Percentiles rank a stretch among this genome's conserved stretches.
Conservation (phyloP, 164 flowering plant species). For the Tetracentron sinense region DNA sequence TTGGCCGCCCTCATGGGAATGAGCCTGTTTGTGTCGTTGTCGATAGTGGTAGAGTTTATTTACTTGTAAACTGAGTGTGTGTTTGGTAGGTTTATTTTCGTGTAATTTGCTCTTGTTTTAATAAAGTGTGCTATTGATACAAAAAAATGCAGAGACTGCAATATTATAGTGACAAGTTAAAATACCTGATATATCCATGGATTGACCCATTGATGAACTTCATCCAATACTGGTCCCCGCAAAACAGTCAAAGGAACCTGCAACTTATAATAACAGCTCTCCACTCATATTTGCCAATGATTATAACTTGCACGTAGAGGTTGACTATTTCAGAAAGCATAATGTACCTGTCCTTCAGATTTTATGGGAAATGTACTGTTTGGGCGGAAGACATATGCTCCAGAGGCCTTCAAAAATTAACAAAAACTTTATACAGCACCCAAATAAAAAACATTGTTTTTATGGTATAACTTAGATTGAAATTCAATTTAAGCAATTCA, state of each 20-base stretch:
- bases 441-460: slow-evolving; percentile 2
- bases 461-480: neutral
- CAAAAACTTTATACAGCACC: slow-evolving; percentile 6
- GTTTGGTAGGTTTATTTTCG: no score
- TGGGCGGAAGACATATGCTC: slow-evolving; percentile 96
- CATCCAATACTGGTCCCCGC: slow-evolving; percentile 76
- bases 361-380: slow-evolving; percentile 60
- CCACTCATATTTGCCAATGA: neutral
- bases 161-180: neutral
- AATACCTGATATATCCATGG: slow-evolving; percentile 85
- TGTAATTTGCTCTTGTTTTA: no score
- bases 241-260: slow-evolving; percentile 65
- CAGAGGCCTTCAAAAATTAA: slow-evolving; percentile 68
- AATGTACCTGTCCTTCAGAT: slow-evolving; percentile 55
- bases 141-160: neutral
- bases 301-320: no score
- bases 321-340: neutral
- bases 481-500: neutral
- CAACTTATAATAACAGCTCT: slow-evolving; percentile 5
- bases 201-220: slow-evolving; percentile 71
- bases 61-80: no score
- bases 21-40: no score
- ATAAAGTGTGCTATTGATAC: no score
- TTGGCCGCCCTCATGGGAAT: no score
- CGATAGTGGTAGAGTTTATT: no score